phyloP scores from a whole-genome alignment of 768 basidiomycete species.

The Cyclocybe cylindracea region DNA sequence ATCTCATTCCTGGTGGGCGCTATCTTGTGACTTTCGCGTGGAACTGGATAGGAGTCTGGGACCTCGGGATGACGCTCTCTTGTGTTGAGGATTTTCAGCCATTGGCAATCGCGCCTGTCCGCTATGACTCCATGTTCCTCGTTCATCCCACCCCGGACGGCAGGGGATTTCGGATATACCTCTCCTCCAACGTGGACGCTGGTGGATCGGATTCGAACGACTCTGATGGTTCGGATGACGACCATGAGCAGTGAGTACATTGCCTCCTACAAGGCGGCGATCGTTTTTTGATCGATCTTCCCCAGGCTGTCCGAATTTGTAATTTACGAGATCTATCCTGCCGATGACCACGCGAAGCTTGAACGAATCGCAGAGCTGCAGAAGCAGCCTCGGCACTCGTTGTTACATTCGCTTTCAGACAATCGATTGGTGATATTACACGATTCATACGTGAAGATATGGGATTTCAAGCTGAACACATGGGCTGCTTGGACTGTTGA shows the following conservation, averaged over 20 bases:
- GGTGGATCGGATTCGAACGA: not conserved
- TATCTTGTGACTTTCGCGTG: slow-evolving; percentile 23
- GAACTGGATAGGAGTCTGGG: slow-evolving; percentile 23
- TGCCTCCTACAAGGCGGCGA: too few species aligned
- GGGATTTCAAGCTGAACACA: slow-evolving; percentile 14
- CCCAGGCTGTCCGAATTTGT: not conserved
- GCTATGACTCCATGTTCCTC: slow-evolving; percentile 5
- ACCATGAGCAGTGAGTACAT: too few species aligned
- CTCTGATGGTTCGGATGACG: not conserved
- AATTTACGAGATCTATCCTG: slow-evolving; percentile 15
- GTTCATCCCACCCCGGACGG: slow-evolving; percentile 14
- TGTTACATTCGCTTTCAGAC: slow-evolving; percentile 11
- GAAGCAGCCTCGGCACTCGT: not conserved
- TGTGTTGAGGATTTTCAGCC: slow-evolving; percentile 4
- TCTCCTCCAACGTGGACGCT: not conserved
- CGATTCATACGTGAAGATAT: slow-evolving; percentile 11
- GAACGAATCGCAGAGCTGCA: slow-evolving; percentile 4
- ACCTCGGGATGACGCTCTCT: slow-evolving; percentile 21
- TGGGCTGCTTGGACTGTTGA: slow-evolving; percentile 18
- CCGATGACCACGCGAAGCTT: slow-evolving; percentile 3
- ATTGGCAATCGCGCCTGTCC: slow-evolving; percentile 1
- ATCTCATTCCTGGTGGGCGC: slow-evolving; percentile 31
- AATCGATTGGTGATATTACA: slow-evolving; percentile 10
- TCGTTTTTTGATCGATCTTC: too few species aligned
- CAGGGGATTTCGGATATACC: slow-evolving; percentile 11